These are phyloP conservation scores for Staphylotrichum tortipilum DNA, from an alignment of 495 filamentous ascomycete genomes.

Conservation along the genomic window DNA sequence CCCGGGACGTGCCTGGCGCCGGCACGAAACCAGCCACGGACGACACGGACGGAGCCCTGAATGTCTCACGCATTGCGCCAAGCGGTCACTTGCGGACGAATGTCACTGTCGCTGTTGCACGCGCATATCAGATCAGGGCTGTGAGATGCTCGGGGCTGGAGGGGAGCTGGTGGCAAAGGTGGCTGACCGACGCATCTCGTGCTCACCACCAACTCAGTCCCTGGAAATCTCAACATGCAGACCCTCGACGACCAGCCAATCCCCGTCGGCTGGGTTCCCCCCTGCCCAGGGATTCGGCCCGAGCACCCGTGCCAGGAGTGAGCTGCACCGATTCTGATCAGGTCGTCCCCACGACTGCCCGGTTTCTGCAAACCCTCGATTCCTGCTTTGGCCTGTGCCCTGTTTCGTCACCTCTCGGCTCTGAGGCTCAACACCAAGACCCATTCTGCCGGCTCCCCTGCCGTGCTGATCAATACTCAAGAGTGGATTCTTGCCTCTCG, in stretches of 20 bases:
- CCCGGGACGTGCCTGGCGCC: not conserved
- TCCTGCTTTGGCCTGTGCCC: slow-evolving; percentile 4
- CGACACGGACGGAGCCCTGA: not conserved
- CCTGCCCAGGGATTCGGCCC: slow-evolving; percentile 18
- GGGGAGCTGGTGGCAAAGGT: no score
- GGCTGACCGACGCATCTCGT: no score
- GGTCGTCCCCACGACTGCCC: slow-evolving; percentile 5
- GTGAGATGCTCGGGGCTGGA: no score
- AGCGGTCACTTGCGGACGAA: not conserved
- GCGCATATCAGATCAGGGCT: not conserved
- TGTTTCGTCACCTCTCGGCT: slow-evolving; percentile 5
- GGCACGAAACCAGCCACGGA: not conserved
- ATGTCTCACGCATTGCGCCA: not conserved
- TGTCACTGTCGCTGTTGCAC: not conserved
- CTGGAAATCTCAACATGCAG: not conserved
- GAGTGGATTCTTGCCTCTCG: slow-evolving; percentile 2
- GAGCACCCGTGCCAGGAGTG: slow-evolving; percentile 14
- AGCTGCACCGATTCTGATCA: slow-evolving; percentile 5
- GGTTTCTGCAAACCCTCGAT: slow-evolving; percentile 10
- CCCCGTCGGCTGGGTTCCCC: slow-evolving; percentile 2
- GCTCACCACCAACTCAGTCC: not conserved
- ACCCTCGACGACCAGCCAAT: slow-evolving; percentile 1
- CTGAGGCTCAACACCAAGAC: slow-evolving; percentile 6
- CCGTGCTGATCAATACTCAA: slow-evolving; percentile 10
- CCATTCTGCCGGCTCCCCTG: slow-evolving; percentile 8